phyloP scores from a whole-genome alignment of 495 filamentous ascomycete genomes.

The Lindgomyces ingoldianus region DNA sequence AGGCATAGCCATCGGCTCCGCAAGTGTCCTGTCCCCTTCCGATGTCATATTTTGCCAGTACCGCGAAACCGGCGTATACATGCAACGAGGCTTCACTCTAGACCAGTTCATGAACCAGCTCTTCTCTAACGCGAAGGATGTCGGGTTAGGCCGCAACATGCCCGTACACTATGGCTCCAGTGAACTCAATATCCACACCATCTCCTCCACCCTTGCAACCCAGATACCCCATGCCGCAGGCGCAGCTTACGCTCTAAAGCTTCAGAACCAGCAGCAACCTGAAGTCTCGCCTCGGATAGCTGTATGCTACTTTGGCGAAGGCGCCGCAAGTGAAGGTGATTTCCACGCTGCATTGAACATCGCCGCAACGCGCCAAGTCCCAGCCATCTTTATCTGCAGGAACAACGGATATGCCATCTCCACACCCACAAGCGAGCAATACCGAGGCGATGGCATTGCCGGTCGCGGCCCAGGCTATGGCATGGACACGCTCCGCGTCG shows the following conservation, averaged over 20 bases:
- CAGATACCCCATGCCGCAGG: constrained; percentile 95
- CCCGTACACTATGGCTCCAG: constrained; percentile 92
- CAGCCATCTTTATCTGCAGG: constrained; percentile 90
- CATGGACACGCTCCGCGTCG: constrained; percentile 93
- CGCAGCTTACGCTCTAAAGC: constrained; percentile 90
- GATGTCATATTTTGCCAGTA: constrained; percentile 96
- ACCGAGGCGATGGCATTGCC: constrained; percentile 95
- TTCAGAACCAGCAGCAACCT: constrained; percentile 75
- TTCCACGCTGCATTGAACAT: constrained; percentile 98
- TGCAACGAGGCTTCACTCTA: constrained; percentile 84
- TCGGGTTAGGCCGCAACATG: constrained; percentile 89
- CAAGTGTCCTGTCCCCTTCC: constrained; percentile 73
- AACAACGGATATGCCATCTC: constrained; percentile 98
- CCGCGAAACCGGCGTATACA: constrained; percentile 86
- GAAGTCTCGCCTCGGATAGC: constrained; percentile 67
- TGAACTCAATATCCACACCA: constrained; percentile 84
- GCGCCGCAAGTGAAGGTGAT: constrained; percentile 95
- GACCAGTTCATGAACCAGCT: constrained; percentile 93
- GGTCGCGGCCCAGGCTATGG: constrained; percentile 94
- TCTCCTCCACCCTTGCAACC: constrained; percentile 89
- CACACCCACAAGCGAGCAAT: constrained; percentile 93
- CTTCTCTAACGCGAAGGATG: constrained; percentile 84
- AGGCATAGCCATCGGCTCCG: constrained; percentile 85
- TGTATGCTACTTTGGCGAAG: constrained; percentile 94
- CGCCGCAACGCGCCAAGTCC: constrained; percentile 88